Percentiles rank a stretch among this genome's conserved stretches.
Conservation (phyloP, 2,329 filamentous ascomycete genomes). For the Aspergillus sp. region DNA sequence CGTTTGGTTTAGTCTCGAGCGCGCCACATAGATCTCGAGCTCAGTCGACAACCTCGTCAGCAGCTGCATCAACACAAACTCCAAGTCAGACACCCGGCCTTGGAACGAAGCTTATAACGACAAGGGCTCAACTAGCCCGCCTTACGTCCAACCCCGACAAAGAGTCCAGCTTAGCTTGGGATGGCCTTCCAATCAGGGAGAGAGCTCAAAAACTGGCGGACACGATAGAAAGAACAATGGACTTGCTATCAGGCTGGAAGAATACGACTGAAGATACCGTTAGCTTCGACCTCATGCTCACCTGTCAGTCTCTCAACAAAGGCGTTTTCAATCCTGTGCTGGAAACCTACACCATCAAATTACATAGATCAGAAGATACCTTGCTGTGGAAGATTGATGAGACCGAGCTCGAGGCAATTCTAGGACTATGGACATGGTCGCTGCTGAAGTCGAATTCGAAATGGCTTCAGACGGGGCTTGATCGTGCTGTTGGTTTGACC, state of each 20-base stretch:
- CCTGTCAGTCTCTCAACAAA: slow-evolving; percentile 14
- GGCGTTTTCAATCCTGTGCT: neutral
- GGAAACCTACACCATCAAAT: slow-evolving; percentile 19
- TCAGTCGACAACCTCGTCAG: slow-evolving; percentile 14
- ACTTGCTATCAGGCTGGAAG: slow-evolving; percentile 30
- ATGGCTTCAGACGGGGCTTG: slow-evolving; percentile 19
- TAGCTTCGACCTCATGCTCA: slow-evolving; percentile 24
- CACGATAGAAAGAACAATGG: slow-evolving; percentile 32
- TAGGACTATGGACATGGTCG: slow-evolving; percentile 39
- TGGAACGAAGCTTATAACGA: slow-evolving; percentile 22
- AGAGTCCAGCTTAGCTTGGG: slow-evolving; percentile 23
- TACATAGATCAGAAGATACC: slow-evolving; percentile 25
- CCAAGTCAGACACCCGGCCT: neutral
- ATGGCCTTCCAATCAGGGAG: slow-evolving; percentile 31
- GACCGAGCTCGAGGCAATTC: slow-evolving; percentile 33
- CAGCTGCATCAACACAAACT: slow-evolving; percentile 4
- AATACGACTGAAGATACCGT: slow-evolving; percentile 5
- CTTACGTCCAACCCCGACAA: slow-evolving; percentile 21
- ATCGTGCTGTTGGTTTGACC: slow-evolving; percentile 27
- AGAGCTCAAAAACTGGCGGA: slow-evolving; percentile 24
- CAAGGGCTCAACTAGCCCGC: slow-evolving; percentile 25
- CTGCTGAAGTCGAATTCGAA: slow-evolving; percentile 24
- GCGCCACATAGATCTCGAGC: slow-evolving; percentile 2
- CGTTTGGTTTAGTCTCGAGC: slow-evolving; percentile 23
- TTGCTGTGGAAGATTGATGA: slow-evolving; percentile 29